Percentiles rank a stretch among this genome's conserved stretches.
Conservation (phyloP, 176 grass and related monocot genomes). For the Cenchrus fungigraminus region DNA sequence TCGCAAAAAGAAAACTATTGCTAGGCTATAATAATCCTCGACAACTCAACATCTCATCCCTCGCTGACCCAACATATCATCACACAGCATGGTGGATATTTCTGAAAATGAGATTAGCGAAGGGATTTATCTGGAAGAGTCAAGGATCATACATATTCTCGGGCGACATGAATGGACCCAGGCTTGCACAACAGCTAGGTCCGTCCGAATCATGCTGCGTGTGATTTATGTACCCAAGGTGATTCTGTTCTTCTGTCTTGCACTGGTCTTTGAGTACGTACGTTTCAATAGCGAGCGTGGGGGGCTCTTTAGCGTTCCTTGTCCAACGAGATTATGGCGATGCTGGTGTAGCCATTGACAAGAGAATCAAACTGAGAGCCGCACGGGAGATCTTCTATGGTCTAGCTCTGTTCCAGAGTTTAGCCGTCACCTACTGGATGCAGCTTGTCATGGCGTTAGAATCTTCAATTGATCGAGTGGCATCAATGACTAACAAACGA, state of each 20-base stretch:
- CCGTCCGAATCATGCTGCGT: no score
- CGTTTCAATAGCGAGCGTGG: neutral
- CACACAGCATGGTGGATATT: neutral
- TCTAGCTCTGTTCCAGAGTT: neutral
- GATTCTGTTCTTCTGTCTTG: no score
- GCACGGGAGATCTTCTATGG: no score
- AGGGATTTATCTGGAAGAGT: neutral
- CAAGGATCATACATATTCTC: neutral
- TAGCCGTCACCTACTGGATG: neutral
- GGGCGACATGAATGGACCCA: no score
- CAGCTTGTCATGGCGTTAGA: rapidly evolving
- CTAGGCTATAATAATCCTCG: no score
- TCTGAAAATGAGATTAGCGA: neutral
- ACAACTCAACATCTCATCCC: no score
- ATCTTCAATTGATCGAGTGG: rapidly evolving
- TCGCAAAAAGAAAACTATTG: no score
- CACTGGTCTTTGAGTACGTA: neutral
- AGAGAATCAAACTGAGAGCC: neutral
- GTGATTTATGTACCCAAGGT: no score
- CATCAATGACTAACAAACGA: no score
- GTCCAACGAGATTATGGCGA: no score
- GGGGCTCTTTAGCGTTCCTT: no score
- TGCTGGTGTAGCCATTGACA: neutral
- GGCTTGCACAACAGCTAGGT: no score
- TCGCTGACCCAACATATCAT: neutral